Conservation (phyloP, 768 basidiomycete genomes). For the Ramaria rubella region DNA sequence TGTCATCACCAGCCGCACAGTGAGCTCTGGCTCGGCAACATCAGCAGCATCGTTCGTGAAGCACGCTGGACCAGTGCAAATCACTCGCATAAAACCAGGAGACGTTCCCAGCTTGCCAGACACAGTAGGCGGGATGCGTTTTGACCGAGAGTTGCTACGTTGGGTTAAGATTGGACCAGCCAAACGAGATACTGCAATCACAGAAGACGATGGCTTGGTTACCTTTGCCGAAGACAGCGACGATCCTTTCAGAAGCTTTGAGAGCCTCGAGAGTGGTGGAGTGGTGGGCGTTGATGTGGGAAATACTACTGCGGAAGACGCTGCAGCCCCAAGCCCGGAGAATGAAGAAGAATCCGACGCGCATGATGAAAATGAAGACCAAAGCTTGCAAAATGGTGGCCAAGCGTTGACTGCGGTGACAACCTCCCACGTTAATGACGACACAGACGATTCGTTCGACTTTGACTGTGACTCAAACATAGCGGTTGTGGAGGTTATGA, state of each 20-base stretch:
- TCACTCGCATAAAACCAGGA: constrained; percentile 72
- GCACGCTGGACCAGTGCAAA: constrained; percentile 70
- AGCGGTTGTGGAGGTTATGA: constrained; percentile 45
- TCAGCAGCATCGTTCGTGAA: constrained; percentile 82
- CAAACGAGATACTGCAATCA: constrained; percentile 22
- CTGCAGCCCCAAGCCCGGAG: neutral
- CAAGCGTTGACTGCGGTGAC: constrained; percentile 11
- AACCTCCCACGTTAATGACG: constrained; percentile 41
- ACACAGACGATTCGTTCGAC: constrained; percentile 52
- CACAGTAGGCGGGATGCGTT: constrained; percentile 80
- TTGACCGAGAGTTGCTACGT: constrained; percentile 73
- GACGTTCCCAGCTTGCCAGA: constrained; percentile 74
- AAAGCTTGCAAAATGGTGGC: constrained; percentile 52
- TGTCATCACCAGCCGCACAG: constrained; percentile 1
- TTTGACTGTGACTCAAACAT: constrained; percentile 48
- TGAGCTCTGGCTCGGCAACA: constrained; percentile 29
- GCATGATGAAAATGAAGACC: constrained; percentile 15
- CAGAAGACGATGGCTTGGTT: constrained; percentile 19
- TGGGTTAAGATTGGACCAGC: constrained; percentile 67
- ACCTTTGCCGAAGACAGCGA: constrained; percentile 50
- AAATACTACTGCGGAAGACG: neutral
- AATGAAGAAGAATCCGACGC: neutral
- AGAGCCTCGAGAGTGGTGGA: constrained; percentile 54
- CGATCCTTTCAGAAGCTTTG: constrained; percentile 90
- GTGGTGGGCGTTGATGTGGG: constrained; percentile 12